Evolutionary conservation across 164 flowering plant species (phyloP).

Genomic region (Stephania japonica): DNA sequence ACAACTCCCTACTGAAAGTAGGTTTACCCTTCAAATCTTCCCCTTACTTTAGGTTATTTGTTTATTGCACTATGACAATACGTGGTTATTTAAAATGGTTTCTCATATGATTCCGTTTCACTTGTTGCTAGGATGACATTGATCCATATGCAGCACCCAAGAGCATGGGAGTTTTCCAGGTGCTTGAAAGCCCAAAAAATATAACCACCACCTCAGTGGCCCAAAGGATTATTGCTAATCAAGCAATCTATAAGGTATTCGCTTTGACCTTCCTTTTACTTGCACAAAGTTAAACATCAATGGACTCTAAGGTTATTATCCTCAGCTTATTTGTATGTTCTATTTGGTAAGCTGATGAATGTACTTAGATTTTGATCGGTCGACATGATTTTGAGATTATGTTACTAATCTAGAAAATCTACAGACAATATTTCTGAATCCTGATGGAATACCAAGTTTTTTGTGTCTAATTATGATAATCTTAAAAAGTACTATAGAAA

Average conservation of each 20-base stretch:
- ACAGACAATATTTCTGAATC: not conserved
- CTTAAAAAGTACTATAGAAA: not conserved
- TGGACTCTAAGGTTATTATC: not conserved
- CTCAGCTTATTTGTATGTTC: not conserved
- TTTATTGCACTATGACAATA: not conserved
- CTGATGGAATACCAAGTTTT: not conserved
- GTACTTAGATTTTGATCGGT: not conserved
- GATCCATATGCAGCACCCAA: conserved; percentile 71
- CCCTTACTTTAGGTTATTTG: not conserved
- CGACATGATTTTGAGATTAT: not conserved
- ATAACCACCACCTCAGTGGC: conserved; percentile 59
- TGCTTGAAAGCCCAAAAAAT: conserved; percentile 60
- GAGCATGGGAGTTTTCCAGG: conserved; percentile 63
- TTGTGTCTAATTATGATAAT: not conserved
- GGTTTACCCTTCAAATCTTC: conserved; percentile 16
- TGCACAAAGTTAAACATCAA: not conserved
- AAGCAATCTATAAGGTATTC: conserved; percentile 54
- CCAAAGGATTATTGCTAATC: conserved; percentile 61
- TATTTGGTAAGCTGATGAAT: not conserved
- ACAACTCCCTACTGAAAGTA: conserved; percentile 31
- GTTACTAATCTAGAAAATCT: not conserved
- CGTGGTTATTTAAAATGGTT: not conserved
- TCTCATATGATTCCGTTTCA: not conserved
- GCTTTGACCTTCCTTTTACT: not conserved
- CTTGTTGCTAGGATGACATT: conserved; percentile 33